These are phyloP conservation scores for Fraxinus sp. DNA, from an alignment of 305 asterid genomes.

Conservation along the genomic window DNA sequence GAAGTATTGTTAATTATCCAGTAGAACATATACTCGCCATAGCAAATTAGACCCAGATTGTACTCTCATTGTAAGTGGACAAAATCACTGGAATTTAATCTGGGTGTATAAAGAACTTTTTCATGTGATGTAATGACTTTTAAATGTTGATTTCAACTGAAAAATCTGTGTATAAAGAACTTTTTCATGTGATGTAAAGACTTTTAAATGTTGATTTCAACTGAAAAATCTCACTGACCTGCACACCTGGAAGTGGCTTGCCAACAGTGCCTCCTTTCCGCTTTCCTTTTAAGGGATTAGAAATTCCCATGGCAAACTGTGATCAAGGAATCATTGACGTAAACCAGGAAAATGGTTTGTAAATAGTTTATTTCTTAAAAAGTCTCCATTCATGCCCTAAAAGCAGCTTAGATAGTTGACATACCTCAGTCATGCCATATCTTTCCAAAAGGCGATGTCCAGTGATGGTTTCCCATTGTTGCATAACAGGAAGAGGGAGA, in stretches of 20 bases:
- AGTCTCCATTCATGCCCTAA: slow-evolving; percentile 5
- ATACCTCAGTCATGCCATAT: slow-evolving; percentile 97
- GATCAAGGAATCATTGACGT: slow-evolving; percentile 16
- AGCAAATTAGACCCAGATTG: not conserved
- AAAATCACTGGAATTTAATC: not conserved
- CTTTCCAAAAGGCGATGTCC: slow-evolving; percentile 85
- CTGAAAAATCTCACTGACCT: slow-evolving; percentile 64
- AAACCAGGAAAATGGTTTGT: slow-evolving; percentile 1
- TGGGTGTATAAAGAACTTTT: not conserved
- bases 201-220: slow-evolving; percentile 7
- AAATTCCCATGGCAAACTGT: slow-evolving; percentile 90
- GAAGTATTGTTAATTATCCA: not conserved
- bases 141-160: not conserved
- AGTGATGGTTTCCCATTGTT: slow-evolving; percentile 90
- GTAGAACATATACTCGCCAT: not conserved
- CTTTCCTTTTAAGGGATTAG: slow-evolving; percentile 75
- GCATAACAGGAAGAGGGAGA: slow-evolving; percentile 95
- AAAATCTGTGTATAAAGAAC: slow-evolving; percentile 1
- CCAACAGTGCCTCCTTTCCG: slow-evolving; percentile 97
- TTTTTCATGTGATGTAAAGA: not conserved
- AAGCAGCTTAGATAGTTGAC: not conserved
- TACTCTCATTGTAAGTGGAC: not conserved
- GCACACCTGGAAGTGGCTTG: slow-evolving; percentile 81
- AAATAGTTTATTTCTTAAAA: slow-evolving; percentile 5
- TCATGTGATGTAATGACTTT: not conserved